phyloP scores from a whole-genome alignment of 2,329 filamentous ascomycete genomes.

The Metarhizium guizhouense region DNA sequence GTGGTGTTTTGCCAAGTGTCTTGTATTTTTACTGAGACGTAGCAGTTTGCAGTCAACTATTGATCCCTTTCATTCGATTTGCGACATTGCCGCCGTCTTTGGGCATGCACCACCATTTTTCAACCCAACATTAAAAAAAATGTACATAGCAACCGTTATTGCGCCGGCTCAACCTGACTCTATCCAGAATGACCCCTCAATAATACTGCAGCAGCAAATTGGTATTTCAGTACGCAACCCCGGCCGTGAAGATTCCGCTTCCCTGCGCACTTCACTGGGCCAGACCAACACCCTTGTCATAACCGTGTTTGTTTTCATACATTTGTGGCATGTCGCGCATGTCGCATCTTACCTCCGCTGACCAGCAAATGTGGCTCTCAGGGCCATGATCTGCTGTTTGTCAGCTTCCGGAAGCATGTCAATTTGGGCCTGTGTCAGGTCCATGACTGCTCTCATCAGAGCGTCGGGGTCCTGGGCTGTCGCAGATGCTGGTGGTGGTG shows the following conservation, averaged over 20 bases:
- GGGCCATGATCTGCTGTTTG: slow-evolving; percentile 67
- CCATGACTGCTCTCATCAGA: slow-evolving; percentile 73
- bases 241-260: neutral
- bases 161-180: neutral
- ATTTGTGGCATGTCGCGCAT: neutral
- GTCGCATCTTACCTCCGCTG: slow-evolving; percentile 22
- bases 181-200: neutral
- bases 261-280: neutral
- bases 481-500: slow-evolving; percentile 19
- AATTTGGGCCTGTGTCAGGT: slow-evolving; percentile 71
- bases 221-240: neutral
- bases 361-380: slow-evolving; percentile 55
- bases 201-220: neutral
- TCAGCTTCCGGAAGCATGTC: slow-evolving; percentile 69
- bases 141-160: neutral
- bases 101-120: neutral
- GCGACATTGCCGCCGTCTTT: neutral
- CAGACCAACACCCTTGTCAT: neutral
- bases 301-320: neutral
- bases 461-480: slow-evolving; percentile 53
- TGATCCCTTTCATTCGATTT: neutral
- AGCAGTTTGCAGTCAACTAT: too few species aligned
- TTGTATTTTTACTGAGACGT: too few species aligned
- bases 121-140: neutral
- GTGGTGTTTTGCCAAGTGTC: too few species aligned